phyloP scores from a whole-genome alignment of 2,329 filamentous ascomycete genomes.

The Colletotrichum sp. region DNA sequence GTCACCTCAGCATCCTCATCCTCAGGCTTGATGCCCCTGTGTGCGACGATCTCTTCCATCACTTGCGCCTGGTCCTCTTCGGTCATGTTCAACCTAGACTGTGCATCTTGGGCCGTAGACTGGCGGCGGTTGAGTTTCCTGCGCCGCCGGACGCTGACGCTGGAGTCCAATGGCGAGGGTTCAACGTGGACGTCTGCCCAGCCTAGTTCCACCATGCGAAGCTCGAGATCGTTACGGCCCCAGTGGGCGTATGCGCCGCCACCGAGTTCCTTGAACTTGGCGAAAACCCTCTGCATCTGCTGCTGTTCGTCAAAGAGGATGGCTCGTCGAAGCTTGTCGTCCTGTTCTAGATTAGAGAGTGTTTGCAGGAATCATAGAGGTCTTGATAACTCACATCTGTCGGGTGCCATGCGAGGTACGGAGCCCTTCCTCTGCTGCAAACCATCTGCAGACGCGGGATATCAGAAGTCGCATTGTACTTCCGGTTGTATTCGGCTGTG shows the following conservation, averaged over 20 bases:
- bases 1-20: slow-evolving; percentile 17
- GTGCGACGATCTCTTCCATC: slow-evolving; percentile 22
- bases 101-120: slow-evolving; percentile 7
- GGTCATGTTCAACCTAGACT: slow-evolving; percentile 9
- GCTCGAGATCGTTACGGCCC: slow-evolving; percentile 54
- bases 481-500: slow-evolving; percentile 42
- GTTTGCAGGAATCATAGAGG: neutral
- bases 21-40: slow-evolving; percentile 7
- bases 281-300: slow-evolving; percentile 43
- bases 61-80: slow-evolving; percentile 20
- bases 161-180: slow-evolving; percentile 34
- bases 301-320: neutral
- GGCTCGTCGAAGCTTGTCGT: slow-evolving; percentile 33
- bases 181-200: slow-evolving; percentile 47
- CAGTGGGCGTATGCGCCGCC: slow-evolving; percentile 55
- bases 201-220: slow-evolving; percentile 52
- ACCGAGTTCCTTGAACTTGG: slow-evolving; percentile 53
- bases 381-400: slow-evolving; percentile 48
- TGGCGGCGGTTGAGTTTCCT: slow-evolving; percentile 39
- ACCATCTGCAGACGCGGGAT: slow-evolving; percentile 63
- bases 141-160: slow-evolving; percentile 42
- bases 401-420: slow-evolving; percentile 52
- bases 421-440: slow-evolving; percentile 54
- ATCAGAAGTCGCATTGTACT: slow-evolving; percentile 40
- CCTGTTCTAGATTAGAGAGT: slow-evolving; percentile 40